Percentiles rank a stretch among this genome's conserved stretches.
phyloP scores from a whole-genome alignment of 805 yeast genomes.

The Henningerozyma blattae region DNA sequence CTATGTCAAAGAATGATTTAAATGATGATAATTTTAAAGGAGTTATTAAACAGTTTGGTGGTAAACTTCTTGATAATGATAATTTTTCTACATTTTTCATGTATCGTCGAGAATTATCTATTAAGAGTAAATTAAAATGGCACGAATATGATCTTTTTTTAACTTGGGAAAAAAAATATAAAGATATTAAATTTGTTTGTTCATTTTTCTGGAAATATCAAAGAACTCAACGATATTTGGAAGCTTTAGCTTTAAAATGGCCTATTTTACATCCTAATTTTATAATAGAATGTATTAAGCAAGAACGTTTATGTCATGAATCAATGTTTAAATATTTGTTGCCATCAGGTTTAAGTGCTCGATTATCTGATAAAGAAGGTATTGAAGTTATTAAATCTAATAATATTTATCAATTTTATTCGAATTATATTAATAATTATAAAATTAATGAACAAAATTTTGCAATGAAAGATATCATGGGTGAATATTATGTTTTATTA shows the following conservation, averaged over 20 bases:
- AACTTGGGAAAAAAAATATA: slow-evolving; percentile 5
- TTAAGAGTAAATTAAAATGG: not conserved
- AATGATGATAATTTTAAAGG: too few relatives aligned
- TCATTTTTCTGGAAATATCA: slow-evolving; percentile 45
- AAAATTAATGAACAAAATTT: slow-evolving; percentile 30
- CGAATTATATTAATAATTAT: slow-evolving; percentile 24
- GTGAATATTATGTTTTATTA: slow-evolving; percentile 26
- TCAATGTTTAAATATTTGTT: slow-evolving; percentile 45
- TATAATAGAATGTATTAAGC: slow-evolving; percentile 36
- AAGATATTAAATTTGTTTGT: slow-evolving; percentile 44
- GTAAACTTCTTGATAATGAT: slow-evolving; percentile 26
- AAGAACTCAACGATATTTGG: slow-evolving; percentile 66
- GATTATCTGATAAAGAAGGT: slow-evolving; percentile 17
- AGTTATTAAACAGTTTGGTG: slow-evolving; percentile 33
- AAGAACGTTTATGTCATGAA: slow-evolving; percentile 4
- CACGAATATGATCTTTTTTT: slow-evolving; percentile 3
- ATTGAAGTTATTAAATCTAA: slow-evolving; percentile 30
- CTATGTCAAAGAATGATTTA: too few relatives aligned
- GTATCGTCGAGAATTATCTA: not conserved
- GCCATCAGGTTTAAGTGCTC: slow-evolving; percentile 59
- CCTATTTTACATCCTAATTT: slow-evolving; percentile 58
- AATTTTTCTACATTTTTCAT: slow-evolving; percentile 22
- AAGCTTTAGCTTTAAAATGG: slow-evolving; percentile 74
- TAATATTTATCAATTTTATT: slow-evolving; percentile 34
- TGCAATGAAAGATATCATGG: slow-evolving; percentile 13